Conservation (phyloP, 345 rosid genomes). For the Salix purpurea region DNA sequence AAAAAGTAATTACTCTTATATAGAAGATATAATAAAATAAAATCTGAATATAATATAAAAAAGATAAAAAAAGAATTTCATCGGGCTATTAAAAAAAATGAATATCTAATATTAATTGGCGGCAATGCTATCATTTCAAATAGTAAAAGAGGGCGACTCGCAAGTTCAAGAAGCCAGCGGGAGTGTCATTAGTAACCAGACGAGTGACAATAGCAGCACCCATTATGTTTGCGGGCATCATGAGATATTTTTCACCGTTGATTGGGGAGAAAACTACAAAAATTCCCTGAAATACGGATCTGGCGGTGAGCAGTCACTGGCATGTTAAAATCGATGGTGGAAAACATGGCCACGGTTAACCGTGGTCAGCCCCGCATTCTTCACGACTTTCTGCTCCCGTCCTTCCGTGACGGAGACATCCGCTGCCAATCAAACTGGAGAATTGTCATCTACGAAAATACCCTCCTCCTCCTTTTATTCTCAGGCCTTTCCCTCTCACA, state of each 20-base stretch:
- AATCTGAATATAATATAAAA: too few species aligned
- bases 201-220: too few species aligned
- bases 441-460: constrained; percentile 9
- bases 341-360: constrained; percentile 41
- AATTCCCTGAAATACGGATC: constrained; percentile 35
- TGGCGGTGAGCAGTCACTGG: constrained; percentile 17
- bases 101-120: background rate
- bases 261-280: constrained; percentile 10
- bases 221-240: background rate
- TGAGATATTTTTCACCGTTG: constrained; percentile 19
- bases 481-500: background rate
- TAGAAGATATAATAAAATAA: too few species aligned
- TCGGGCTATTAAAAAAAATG: background rate
- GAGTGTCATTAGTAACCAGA: too few species aligned
- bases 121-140: background rate
- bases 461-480: constrained; percentile 8
- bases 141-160: too few species aligned
- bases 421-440: constrained; percentile 12
- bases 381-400: constrained; percentile 16
- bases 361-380: background rate
- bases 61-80: too few species aligned
- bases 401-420: constrained; percentile 25
- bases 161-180: too few species aligned
- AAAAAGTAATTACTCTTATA: too few species aligned
- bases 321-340: constrained; percentile 10